Evolutionary conservation across 208 protist species (phyloP).

Genomic region (Endotrypanum monterogeii): DNA sequence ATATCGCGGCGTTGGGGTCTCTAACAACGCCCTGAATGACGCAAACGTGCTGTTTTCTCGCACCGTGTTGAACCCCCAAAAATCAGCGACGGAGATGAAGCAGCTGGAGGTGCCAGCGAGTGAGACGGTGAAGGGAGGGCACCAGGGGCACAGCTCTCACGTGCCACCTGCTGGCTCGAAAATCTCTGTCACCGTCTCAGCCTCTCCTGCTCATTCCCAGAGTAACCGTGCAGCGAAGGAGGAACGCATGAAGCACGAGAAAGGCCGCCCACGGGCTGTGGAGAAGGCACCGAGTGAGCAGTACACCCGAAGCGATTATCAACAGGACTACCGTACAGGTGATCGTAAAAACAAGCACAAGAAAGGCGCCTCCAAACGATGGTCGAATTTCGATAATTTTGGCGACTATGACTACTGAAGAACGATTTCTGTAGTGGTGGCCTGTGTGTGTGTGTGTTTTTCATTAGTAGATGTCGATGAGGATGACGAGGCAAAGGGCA

Average conservation of each 20-base stretch:
- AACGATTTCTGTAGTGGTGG: background rate
- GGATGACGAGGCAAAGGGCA: background rate
- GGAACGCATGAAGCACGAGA: constrained; percentile 11
- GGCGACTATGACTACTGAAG: constrained; percentile 49
- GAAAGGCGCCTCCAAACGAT: constrained; percentile 58
- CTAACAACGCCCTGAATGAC: constrained; percentile 65
- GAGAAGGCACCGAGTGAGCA: constrained; percentile 16
- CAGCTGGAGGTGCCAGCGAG: constrained; percentile 51
- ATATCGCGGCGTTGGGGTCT: constrained; percentile 39
- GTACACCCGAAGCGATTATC: constrained; percentile 61
- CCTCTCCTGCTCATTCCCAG: background rate
- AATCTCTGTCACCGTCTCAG: background rate
- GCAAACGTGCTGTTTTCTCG: constrained; percentile 59
- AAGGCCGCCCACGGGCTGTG: constrained; percentile 16
- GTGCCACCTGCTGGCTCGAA: constrained; percentile 38
- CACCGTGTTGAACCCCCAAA: constrained; percentile 43
- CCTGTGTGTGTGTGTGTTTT: background rate
- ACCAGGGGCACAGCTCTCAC: constrained; percentile 37
- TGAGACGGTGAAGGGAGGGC: constrained; percentile 47
- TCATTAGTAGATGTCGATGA: background rate
- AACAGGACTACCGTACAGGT: constrained; percentile 43
- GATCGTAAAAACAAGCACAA: constrained; percentile 73
- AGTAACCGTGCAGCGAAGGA: constrained; percentile 6
- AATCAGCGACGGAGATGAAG: constrained; percentile 49
- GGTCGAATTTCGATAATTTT: constrained; percentile 42